Base-by-base conservation (phyloP, 768 basidiomycete species). In the Rhizopogon vulgaris region DNA sequence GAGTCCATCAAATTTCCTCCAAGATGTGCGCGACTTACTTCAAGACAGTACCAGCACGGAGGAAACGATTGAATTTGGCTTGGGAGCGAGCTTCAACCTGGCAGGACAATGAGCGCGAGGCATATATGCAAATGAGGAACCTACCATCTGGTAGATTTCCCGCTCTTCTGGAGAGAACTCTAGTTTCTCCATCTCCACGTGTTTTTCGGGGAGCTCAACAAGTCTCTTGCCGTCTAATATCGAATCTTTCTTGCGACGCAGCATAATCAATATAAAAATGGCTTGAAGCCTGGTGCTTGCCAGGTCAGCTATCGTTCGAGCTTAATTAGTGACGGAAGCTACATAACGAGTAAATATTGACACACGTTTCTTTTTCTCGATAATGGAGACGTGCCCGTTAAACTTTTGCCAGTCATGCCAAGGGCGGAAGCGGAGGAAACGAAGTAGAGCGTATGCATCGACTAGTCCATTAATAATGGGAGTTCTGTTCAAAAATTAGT, bases 241-340 rank as follows among this genome's bases (percentile, higher is more conserved):
- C 0, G 79, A 77, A 46, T 82, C 75, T 58, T 85, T 85, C 69
- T 78, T 82, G 40, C 87, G 76, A 10, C 87, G 73, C 24, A 87
- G 64, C 42, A 83, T 67, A 61, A 78, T 80, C 0, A 73, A 63
- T 11, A 62, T 59, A 43, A 86, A 73, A 42, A 86, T 74, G 3
- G 78, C 74, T 58, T 87, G 87, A 4, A 84, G 69, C 9, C 83
- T 74, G 6, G 70, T 69, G 25, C 79, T 76, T 2, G 85, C 86
- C 9, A 83, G 60, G 7, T 63, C 52, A 7, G 85, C 76, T 78
- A 63, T 30, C 46, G 41, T 40, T 22, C 8, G 66, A 50, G 50
- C 40, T 52, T 32, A 54, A 36, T 46, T 42, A 38, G 24, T 9
- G 22, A 27, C 8, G 24, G 30, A 24, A 37, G 7, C 25, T 22